Evolutionary conservation across 805 yeast species (phyloP), one percentile per base, ranked within the genome.

Genomic region (Saccharomycopsis synnaedendra): DNA sequence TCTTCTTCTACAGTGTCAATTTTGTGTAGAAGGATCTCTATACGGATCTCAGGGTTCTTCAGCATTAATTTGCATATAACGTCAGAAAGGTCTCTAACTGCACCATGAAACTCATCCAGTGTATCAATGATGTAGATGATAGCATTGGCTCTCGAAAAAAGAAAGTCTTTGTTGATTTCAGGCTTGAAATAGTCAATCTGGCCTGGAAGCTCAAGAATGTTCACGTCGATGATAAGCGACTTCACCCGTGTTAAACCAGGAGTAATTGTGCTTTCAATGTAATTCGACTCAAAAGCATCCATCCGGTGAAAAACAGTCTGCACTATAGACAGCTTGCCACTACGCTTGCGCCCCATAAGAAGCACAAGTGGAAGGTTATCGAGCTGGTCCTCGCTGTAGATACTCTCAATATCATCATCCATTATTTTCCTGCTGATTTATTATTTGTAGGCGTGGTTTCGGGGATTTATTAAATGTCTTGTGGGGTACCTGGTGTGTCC

Each of bases 1-100:
- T 93, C 98, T 58, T 93, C 98, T 47, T 87, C 78, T 39, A 90
- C 71, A 0, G 97, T 97, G 60, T 93, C 98, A 46, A 93, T 90
- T 62, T 93, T 93, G 65, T 93, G 98, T 42, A 93, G 88, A 47
- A 93, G 71, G 3, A 90, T 95, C 64, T 93, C 98, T 44, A 93
- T 82, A 60, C 88, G 86, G 43, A 90, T 82, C 36, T 70, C 70
- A 3, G 96, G 96, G 57, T 89, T 87, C 39, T 83, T 82, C 57
- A 80, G 79, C 59, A 83, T 79, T 0, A 96, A 97, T 57, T 80
- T 84, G 59, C 85, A 93, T 50, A 89, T 82, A 52, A 93, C 87
- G 71, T 82, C 82, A 4, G 90, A 86, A 43, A 93, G 67, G 60
- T 88, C 89, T 31, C 95, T 87, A 42, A 93, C 71, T 0, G 97